These are phyloP conservation scores for Zea mays DNA, from an alignment of 176 grass and related monocot genomes.

Conservation along the genomic window Zm-B73-REFERENCE-NAM-5.0 NC_050097.1:84080501-84081000, in stretches of 20 bases:
- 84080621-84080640: not conserved
- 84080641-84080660: not conserved
- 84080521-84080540: constrained; percentile 91
- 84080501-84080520: constrained; percentile 75
- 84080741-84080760: not conserved
- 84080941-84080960: no score
- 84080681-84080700: not conserved
- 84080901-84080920: no score
- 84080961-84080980: no score
- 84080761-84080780: not conserved
- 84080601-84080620: not conserved
- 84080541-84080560: constrained; percentile 86
- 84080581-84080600: not conserved
- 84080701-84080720: not conserved
- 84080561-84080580: constrained; percentile 51
- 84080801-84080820: no score
- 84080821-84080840: no score
- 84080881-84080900: no score
- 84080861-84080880: no score
- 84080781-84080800: no score
- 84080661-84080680: not conserved
- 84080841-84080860: no score
- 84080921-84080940: no score
- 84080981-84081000: no score
- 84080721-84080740: not conserved